Evolutionary conservation across 2,329 filamentous ascomycete genomes (phyloP).

Genomic region (Niveomyces coronatus): DNA sequence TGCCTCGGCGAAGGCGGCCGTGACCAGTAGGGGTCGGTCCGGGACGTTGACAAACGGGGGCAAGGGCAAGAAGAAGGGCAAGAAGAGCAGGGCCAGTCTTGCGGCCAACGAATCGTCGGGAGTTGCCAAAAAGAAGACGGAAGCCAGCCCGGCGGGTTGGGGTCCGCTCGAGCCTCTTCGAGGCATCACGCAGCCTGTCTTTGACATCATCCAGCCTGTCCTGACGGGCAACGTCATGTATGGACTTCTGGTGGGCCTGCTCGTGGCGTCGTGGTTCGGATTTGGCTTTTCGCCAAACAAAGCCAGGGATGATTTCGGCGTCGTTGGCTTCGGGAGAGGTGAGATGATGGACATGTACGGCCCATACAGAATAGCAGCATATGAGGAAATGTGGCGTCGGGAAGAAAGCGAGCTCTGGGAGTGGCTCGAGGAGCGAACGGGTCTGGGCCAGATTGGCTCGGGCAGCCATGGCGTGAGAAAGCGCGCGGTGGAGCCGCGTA

Average conservation of each 20-base stretch:
- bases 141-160: constrained; percentile 48
- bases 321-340: constrained; percentile 9
- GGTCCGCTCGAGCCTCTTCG: constrained; percentile 73
- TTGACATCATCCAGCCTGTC: constrained; percentile 59
- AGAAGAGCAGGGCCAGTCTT: constrained; percentile 38
- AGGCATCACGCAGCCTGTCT: constrained; percentile 56
- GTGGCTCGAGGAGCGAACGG: constrained; percentile 82
- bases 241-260: constrained; percentile 58
- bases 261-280: constrained; percentile 67
- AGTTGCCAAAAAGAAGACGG: constrained; percentile 29
- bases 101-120: constrained; percentile 30
- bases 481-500: constrained; percentile 40
- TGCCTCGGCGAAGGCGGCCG: constrained; percentile 59
- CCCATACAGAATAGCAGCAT: constrained; percentile 66
- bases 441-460: constrained; percentile 48
- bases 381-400: constrained; percentile 84
- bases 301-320: constrained; percentile 26
- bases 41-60: constrained; percentile 34
- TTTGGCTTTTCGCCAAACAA: constrained; percentile 39
- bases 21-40: constrained; percentile 53
- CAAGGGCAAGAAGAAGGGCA: constrained; percentile 55
- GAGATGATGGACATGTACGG: constrained; percentile 19
- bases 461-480: constrained; percentile 30
- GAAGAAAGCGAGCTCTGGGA: constrained; percentile 88
- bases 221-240: constrained; percentile 71